These are phyloP conservation scores for Ganoderma boninense DNA, from an alignment of 1,284 basidiomycete species.

Conservation along the genomic window DNA sequence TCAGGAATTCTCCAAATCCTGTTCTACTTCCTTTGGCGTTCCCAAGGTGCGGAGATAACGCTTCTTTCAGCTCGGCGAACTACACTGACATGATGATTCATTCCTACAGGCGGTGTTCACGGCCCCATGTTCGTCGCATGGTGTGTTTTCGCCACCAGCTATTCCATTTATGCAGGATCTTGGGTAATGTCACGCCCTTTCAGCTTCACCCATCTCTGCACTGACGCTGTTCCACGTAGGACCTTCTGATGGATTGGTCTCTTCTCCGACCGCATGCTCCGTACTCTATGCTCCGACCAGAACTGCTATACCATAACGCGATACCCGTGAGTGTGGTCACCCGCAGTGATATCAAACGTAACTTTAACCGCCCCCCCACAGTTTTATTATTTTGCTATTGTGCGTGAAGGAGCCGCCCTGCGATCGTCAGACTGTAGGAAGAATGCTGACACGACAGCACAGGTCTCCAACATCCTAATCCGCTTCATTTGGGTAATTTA, in stretches of 20 bases:
- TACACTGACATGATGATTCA: background rate
- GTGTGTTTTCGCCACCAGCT: constrained; percentile 68
- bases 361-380: constrained; percentile 39
- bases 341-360: background rate
- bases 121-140: constrained; percentile 68
- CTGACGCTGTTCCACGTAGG: constrained; percentile 49
- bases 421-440: background rate
- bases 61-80: background rate
- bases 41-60: constrained; percentile 55
- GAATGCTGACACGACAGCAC: background rate
- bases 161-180: constrained; percentile 74
- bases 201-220: background rate
- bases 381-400: constrained; percentile 81
- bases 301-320: constrained; percentile 75
- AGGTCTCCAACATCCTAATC: constrained; percentile 78
- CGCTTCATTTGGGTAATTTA: constrained; percentile 89
- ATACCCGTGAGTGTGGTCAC: constrained; percentile 56
- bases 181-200: constrained; percentile 69
- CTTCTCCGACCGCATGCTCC: constrained; percentile 67
- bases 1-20: constrained; percentile 70
- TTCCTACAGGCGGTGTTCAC: constrained; percentile 41
- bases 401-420: constrained; percentile 43
- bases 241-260: constrained; percentile 86
- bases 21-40: constrained; percentile 80
- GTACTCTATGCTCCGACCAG: constrained; percentile 76